Evolutionary conservation across 192 early-diverging fungal genomes (phyloP).

Genomic region (Coemansia nantahalensis): DNA sequence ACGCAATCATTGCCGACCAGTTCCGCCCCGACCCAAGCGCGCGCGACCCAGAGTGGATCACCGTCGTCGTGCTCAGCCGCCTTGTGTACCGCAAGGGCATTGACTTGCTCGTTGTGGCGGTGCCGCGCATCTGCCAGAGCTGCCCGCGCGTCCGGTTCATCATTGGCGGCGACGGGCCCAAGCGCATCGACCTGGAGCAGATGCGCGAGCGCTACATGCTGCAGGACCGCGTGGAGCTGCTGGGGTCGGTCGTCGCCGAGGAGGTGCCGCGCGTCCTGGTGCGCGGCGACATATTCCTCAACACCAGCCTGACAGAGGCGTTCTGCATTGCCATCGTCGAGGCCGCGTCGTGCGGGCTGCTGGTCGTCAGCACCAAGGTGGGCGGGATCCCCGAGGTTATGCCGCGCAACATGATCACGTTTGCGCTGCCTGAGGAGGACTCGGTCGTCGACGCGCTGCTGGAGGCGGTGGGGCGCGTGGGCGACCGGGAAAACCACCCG

Average conservation of each 20-base stretch:
- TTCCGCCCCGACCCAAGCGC: slow-evolving; percentile 80
- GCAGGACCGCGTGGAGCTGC: slow-evolving; percentile 87
- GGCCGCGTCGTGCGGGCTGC: slow-evolving; percentile 89
- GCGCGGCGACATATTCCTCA: slow-evolving; percentile 93
- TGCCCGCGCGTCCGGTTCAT: slow-evolving; percentile 84
- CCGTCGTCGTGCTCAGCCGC: slow-evolving; percentile 89
- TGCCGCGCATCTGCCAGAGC: slow-evolving; percentile 85
- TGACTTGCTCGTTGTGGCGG: slow-evolving; percentile 85
- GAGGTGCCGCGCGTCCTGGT: slow-evolving; percentile 85
- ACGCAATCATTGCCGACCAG: slow-evolving; percentile 92
- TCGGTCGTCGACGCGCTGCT: slow-evolving; percentile 70
- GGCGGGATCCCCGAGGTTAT: slow-evolving; percentile 97
- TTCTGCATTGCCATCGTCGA: slow-evolving; percentile 99
- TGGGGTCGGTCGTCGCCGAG: slow-evolving; percentile 80
- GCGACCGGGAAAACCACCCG: slow-evolving; percentile 45
- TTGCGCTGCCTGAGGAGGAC: slow-evolving; percentile 83
- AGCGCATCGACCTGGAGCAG: slow-evolving; percentile 93
- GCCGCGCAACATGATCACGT: slow-evolving; percentile 88
- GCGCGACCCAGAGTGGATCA: slow-evolving; percentile 77
- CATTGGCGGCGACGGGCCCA: slow-evolving; percentile 96
- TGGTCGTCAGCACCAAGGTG: slow-evolving; percentile 94
- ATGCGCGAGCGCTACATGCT: slow-evolving; percentile 92
- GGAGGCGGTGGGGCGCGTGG: slow-evolving; percentile 69
- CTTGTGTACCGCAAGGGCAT: slow-evolving; percentile 95
- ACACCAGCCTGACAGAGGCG: slow-evolving; percentile 96